These are phyloP conservation scores for Colletotrichum gigasporum DNA, from an alignment of 2,329 filamentous ascomycete genomes.

Conservation along the genomic window DNA sequence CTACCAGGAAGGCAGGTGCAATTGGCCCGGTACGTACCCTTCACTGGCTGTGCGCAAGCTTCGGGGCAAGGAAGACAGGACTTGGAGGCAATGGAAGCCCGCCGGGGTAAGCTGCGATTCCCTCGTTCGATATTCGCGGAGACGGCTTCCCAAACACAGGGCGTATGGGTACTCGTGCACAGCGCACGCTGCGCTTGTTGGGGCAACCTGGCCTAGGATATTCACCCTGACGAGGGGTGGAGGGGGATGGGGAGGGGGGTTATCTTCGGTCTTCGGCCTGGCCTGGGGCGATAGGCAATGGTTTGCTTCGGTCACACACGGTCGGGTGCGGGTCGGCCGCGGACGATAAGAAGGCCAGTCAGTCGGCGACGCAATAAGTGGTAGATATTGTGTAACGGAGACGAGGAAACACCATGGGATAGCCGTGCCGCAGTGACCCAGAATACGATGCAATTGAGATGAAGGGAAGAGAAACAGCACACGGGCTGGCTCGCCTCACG, in stretches of 20 bases:
- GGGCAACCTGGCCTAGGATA: too few relatives aligned
- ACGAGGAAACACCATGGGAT: not conserved
- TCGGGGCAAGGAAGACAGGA: too few relatives aligned
- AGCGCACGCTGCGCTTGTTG: too few relatives aligned
- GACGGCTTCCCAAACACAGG: conserved; percentile 15
- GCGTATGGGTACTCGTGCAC: conserved; percentile 14
- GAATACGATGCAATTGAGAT: not conserved
- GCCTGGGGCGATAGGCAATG: not conserved
- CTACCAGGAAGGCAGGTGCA: conserved; percentile 13
- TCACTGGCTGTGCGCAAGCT: too few relatives aligned
- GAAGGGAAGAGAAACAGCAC: not conserved
- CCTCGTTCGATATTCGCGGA: conserved; percentile 10
- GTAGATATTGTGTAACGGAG: conserved; percentile 7
- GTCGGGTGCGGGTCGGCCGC: too few relatives aligned
- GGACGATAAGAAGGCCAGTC: too few relatives aligned
- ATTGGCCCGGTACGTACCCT: not conserved
- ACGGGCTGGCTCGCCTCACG: not conserved
- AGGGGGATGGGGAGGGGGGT: too few relatives aligned
- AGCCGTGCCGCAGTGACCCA: not conserved
- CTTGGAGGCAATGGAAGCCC: too few relatives aligned
- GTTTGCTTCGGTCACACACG: conserved; percentile 3
- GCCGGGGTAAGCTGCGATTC: not conserved
- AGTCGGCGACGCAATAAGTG: not conserved
- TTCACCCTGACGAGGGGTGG: too few relatives aligned
- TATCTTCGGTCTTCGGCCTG: not conserved